Conservation (phyloP, 371 early-diverging fungal genomes). For the Rhizomucor miehei region DNA sequence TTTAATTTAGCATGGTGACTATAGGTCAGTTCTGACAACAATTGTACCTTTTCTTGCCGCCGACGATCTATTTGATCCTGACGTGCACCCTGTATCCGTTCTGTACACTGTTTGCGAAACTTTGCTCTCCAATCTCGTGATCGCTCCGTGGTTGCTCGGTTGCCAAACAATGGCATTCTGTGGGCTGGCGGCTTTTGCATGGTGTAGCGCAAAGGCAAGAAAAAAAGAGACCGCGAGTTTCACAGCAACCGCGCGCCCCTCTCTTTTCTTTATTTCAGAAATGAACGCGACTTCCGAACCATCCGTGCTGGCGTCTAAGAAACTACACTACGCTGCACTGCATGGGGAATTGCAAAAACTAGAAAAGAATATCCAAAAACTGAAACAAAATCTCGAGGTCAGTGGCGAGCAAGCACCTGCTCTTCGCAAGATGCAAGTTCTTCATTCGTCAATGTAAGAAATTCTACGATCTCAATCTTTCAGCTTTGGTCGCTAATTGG, state of each 20-base stretch:
- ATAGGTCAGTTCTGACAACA: not conserved
- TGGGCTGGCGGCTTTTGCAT: not conserved
- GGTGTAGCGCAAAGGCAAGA: not conserved
- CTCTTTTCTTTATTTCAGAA: slow-evolving; percentile 3
- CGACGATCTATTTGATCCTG: slow-evolving; percentile 2
- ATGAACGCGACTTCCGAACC: not conserved
- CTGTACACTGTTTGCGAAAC: slow-evolving; percentile 11
- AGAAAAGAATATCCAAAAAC: slow-evolving; percentile 11
- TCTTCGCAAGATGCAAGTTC: slow-evolving; percentile 19
- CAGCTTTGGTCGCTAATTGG: too few relatives aligned
- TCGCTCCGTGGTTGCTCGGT: slow-evolving; percentile 1
- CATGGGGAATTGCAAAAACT: slow-evolving; percentile 13
- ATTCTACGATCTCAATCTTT: too few relatives aligned
- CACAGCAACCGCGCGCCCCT: not conserved
- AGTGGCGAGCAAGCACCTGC: slow-evolving; percentile 20
- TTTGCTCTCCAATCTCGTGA: slow-evolving; percentile 8
- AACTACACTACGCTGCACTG: slow-evolving; percentile 18
- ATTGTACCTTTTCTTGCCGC: slow-evolving; percentile 9
- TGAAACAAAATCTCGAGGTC: slow-evolving; percentile 16
- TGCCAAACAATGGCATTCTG: not conserved
- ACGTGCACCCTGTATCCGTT: slow-evolving; percentile 4
- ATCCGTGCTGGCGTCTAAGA: slow-evolving; percentile 14
- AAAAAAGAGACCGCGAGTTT: too few relatives aligned
- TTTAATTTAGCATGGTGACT: not conserved
- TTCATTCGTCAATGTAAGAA: slow-evolving; percentile 30